A percentile compares a stretch with the other conserved stretches of the same genome.
These are phyloP conservation scores for Entomortierella chlamydospora DNA, from an alignment of 192 early-diverging fungal genomes.

Conservation along the genomic window DNA sequence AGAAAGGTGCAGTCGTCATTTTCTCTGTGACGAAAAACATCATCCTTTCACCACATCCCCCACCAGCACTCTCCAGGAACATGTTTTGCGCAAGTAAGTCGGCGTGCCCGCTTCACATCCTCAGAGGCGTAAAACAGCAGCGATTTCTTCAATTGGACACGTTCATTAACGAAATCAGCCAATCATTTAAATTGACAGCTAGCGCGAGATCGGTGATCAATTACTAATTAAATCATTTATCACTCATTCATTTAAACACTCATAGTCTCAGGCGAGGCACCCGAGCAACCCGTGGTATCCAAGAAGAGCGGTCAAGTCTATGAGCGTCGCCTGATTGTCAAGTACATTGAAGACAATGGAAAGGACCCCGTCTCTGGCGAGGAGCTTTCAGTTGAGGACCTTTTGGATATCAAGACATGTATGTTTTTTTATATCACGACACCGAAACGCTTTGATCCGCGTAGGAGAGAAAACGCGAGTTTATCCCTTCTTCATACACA, in stretches of 20 bases:
- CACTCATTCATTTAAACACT: not conserved
- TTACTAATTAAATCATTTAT: not conserved
- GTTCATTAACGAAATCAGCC: not conserved
- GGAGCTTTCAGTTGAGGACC: slow-evolving; percentile 75
- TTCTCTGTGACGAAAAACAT: not conserved
- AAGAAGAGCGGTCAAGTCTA: slow-evolving; percentile 86
- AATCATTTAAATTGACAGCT: not conserved
- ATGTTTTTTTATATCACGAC: slow-evolving; percentile 18
- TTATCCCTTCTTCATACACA: not conserved
- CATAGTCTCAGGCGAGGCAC: slow-evolving; percentile 92
- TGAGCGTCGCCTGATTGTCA: slow-evolving; percentile 88
- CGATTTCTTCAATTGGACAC: not conserved
- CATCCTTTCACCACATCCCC: not conserved
- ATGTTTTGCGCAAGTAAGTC: slow-evolving; percentile 58
- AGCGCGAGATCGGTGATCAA: slow-evolving; percentile 6
- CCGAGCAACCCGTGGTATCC: slow-evolving; percentile 90
- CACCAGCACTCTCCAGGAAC: slow-evolving; percentile 28
- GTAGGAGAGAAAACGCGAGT: not conserved
- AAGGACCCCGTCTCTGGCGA: slow-evolving; percentile 86
- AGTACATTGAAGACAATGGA: slow-evolving; percentile 86
- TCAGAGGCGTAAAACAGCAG: not conserved
- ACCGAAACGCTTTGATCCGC: not conserved
- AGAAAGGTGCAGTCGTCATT: not conserved
- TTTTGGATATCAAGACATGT: slow-evolving; percentile 77
- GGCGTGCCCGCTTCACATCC: not conserved